Evolutionary conservation across 1,139 yeast species (phyloP).

Genomic region (Wickerhamomyces sp.): DNA sequence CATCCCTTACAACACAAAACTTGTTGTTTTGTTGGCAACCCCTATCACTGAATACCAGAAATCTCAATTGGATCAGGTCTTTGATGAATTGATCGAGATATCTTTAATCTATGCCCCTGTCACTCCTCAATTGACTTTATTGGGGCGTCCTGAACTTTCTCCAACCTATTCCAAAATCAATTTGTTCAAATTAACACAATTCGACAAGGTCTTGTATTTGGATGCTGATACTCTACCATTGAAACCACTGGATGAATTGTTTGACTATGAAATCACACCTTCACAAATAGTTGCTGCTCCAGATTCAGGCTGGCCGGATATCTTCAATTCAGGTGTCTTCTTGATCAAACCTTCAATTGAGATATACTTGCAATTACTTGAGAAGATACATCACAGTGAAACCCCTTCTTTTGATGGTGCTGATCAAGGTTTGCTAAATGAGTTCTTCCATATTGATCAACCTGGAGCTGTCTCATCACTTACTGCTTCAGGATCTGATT

Average conservation of each 20-base stretch:
- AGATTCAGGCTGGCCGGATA: constrained; percentile 94
- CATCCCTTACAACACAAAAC: constrained; percentile 12
- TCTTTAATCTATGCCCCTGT: constrained; percentile 27
- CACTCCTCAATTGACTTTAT: constrained; percentile 33
- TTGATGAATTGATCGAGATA: constrained; percentile 30
- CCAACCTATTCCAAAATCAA: constrained; percentile 69
- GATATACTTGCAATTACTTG: constrained; percentile 41
- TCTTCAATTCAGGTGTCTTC: constrained; percentile 87
- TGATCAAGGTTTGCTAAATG: constrained; percentile 89
- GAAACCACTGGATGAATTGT: constrained; percentile 36
- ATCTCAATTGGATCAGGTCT: constrained; percentile 18
- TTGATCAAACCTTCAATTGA: constrained; percentile 52
- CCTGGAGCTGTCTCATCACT: constrained; percentile 1
- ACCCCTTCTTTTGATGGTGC: constrained; percentile 82
- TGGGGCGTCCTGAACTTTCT: constrained; percentile 72
- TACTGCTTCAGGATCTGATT: not conserved
- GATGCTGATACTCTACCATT: constrained; percentile 81
- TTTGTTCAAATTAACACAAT: constrained; percentile 62
- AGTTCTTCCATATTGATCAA: constrained; percentile 52
- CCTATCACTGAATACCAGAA: constrained; percentile 21
- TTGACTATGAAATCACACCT: constrained; percentile 29
- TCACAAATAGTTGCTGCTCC: constrained; percentile 69
- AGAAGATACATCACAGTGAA: constrained; percentile 28
- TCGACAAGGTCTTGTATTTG: constrained; percentile 60
- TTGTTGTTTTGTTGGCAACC: constrained; percentile 30